Evolutionary conservation across 257 asterid species (phyloP), one percentile per base, ranked within the genome.

Genomic region (Apocynum venetum): DNA sequence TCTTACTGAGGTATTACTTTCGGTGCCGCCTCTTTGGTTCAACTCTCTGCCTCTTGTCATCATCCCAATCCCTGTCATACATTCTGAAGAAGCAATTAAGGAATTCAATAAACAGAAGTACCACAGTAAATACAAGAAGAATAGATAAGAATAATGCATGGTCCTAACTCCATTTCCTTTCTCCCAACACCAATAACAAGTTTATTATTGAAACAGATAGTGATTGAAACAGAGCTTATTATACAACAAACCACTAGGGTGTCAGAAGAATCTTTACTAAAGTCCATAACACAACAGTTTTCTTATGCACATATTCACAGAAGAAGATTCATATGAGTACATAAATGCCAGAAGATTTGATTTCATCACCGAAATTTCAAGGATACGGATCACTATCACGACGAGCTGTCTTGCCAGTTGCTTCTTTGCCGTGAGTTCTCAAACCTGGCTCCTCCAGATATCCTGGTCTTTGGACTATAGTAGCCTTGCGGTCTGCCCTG

Each of bases 31-130:
- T 89, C 83, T 96, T 96, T 7, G 89, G 89, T 80, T 95, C 98
- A 63, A 86, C 91, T 88, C 98, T 89, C 85, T 89, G 99, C 85
- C 99, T 89, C 91, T 96, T 96, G 64, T 96, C 99, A 31, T 96
- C 99, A 35, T 93, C 98, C 99, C 99, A 93, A 72, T 93, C 99
- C 82, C 99, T 89, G 77, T 96, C 97, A 60, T 91, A 91, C 77
- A 89, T 57, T 72, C 96, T 90, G 84, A 77, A 81, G 59, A 35
- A 19, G 44, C 69, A 64, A 89, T 96, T 81, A 93, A 88, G 94
- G 91, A 43, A 79, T 71, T 44, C 78, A 72, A 60, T 11, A 52
- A 31, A 53, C 8, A 65, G 9, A 4, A 13, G 25, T 6, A 31
- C 65, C 36, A 14, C 10, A 63, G 10, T 25, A 8, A 73, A 75